Base-by-base conservation (phyloP, 805 yeast genomes). In the Yamadazyma endophytica region DNA sequence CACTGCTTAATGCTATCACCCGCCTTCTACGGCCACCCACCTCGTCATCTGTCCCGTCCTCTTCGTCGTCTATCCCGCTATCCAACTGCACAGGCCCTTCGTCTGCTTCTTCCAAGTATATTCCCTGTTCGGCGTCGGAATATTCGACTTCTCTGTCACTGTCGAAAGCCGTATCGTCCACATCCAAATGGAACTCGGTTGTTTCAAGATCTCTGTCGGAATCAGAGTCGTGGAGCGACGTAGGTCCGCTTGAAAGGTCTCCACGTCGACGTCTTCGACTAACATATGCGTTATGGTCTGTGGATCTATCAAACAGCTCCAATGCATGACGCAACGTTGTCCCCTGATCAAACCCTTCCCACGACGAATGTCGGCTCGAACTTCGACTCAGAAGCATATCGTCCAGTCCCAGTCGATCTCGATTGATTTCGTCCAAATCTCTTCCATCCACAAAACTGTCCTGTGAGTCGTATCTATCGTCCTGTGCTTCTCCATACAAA, bases 381-480 rank as follows among this genome's bases (percentile, higher is more conserved):
- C 4, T 13, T 4, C 29, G n/a, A n/a, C n/a, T n/a, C n/a, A n/a
- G n/a, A n/a, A 28, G 28, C 15, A 26, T 29, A 23, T 29, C 39
- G 13, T 32, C 18, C 24, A 33, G 24, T 39, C 42, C 6, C 29
- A 31, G 8, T 24, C 23, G 4, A 29, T 54, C 59, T 12, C 33
- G 38, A 27, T 46, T 32, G 24, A 56, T 54, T 13, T 46, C 57
- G n/a, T 35, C 39, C 13, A 43, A 21, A 7, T 39, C 45, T 30
- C 58, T 27, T 11, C 43, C 40, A 33, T 60, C 64, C 9, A 60
- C 47, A 40, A 60, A 60, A 40, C 64, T 56, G 32, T 58, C 64
- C 3, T 49, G 50, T 12, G 52, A 42, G 33, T 57, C 63, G 40
- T 58, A 58, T 13, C 32, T 33, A 13, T 44, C 39, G 13, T 32